Percentiles rank a stretch among this genome's conserved stretches.
phyloP scores from a whole-genome alignment of 1,139 yeast species.

The Citeromyces siamensis region DNA sequence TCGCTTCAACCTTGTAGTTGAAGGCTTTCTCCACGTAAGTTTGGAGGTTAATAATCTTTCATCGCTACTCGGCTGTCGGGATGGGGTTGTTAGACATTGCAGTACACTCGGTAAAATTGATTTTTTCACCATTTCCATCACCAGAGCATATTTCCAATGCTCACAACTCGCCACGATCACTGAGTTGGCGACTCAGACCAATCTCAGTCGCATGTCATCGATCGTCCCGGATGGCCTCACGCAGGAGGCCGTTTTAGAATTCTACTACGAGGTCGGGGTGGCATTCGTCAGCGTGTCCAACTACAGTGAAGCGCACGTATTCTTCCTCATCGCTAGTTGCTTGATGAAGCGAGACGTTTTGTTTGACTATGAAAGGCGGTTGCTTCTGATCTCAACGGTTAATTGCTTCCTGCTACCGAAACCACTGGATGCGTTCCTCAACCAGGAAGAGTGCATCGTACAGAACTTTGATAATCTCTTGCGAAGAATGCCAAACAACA shows the following conservation, averaged over 20 bases:
- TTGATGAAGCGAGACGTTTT: conserved; percentile 1
- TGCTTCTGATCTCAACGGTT: conserved; percentile 3
- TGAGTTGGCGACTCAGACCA: neutral
- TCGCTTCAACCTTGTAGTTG: neutral
- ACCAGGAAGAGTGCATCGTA: conserved; percentile 1
- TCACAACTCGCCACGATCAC: neutral
- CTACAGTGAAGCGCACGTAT: neutral
- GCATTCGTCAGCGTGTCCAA: neutral
- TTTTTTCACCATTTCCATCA: too few species aligned
- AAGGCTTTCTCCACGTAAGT: neutral
- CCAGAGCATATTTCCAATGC: neutral
- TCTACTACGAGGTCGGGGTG: conserved; percentile 1
- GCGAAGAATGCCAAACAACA: neutral
- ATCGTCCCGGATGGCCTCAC: neutral
- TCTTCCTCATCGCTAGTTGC: neutral
- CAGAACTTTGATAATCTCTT: neutral
- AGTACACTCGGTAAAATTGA: too few species aligned
- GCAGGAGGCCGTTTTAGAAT: neutral
- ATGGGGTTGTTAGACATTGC: too few species aligned
- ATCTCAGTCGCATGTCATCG: neutral
- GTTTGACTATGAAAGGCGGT: conserved; percentile 7
- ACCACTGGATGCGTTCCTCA: conserved; percentile 3
- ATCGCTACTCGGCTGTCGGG: too few species aligned
- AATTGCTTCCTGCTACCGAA: conserved; percentile 6
- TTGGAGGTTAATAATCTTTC: neutral